Base-by-base conservation (phyloP, 805 yeast species). In the Clavispora phyllophila region DNA sequence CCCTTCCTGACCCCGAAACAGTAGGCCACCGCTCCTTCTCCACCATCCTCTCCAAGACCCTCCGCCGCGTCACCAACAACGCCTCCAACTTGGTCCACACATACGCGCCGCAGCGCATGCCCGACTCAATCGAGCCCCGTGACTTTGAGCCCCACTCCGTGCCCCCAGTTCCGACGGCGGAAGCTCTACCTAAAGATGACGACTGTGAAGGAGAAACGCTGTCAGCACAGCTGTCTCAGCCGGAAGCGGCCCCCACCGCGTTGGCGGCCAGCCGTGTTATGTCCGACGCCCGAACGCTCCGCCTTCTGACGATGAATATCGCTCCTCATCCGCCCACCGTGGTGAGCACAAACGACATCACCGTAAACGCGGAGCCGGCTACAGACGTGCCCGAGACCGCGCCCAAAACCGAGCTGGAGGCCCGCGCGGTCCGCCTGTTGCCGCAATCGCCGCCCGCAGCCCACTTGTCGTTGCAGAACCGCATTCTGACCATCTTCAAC, bases 61-160 rank as follows among this genome's bases (percentile, higher is more conserved):
- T 70, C 9, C 54, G 72, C 28, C 60, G 68, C 41, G 75, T 70
- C 23, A 70, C 74, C 29, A 62, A 61, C 45, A 70, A 70, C 49
- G 75, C 74, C 6, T 60, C 70, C 20, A 52, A 56, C 42, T 55
- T 68, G 38, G 73, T 68, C 8, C 58, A 54, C 41, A 57, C 47
- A 27, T 56, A 57, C 40, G 43, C 60, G 7, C 25, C 43, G 3
- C 37, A 25, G 18, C 33, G 33, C 5, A n/a, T 29, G n/a, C 33
- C 33, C 41, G 29, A 40, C 44, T 12, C 41, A 26, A 26, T 19
- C 32, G 24, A 35, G 32, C 27, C 41, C 17, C 49, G 31, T 26
- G 44, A 46, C 36, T 43, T 29, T 17, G 33, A 29, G 20, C 33
- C 33, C 19, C 13, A 17, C 13, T 17, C 13, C 7, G 15, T 34